Evolutionary conservation across 2,329 filamentous ascomycete genomes (phyloP), one percentile per base, ranked within the genome.

Genomic region (Leptodontidium sp.): DNA sequence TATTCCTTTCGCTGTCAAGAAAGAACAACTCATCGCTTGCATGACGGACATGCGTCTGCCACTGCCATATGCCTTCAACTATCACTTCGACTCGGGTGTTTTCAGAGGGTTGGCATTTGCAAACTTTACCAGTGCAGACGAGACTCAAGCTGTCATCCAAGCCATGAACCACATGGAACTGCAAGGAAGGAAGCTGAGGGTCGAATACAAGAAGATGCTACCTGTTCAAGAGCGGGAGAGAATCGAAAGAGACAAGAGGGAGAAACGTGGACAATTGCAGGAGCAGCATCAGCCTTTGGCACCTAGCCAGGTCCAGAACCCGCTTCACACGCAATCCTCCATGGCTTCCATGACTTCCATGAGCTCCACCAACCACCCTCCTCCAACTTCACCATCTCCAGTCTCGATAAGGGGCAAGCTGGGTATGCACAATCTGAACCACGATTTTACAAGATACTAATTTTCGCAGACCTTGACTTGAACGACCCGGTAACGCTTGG

Each of bases 151-250:
- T 61, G 96, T 98, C 61, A 99, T 99, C 71, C 92, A 97, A 68
- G 87, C 91, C 64, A 91, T 99, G 86, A 99, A 99, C 78, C 94
- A 97, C 75, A 92, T 98, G 80, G 96, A 98, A 77, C 88, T 99
- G 9, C 94, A 97, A 78, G 96, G 96, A 57, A 88, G 96, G 70
- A 98, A 98, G 82, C 84, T 99, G 74, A 88, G 96, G 61, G 96
- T 99, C 32, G 96, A 99, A 81, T 99, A 98, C 84, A 99, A 99
- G 86, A 98, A 98, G 84, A 98, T 99, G 96, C 87, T 99, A 5
- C 96, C 96, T 0, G 88, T 97, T 73, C 93, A 94, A 40, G 96
- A 98, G 81, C 89, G 96, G 64, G 96, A 99, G 81, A 89, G 96
- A 50, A 98, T 99, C 74, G 96, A 99, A 81, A 88, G 96, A 6